Base-by-base conservation (phyloP, 345 rosid species). In the Garcia nutans region DNA sequence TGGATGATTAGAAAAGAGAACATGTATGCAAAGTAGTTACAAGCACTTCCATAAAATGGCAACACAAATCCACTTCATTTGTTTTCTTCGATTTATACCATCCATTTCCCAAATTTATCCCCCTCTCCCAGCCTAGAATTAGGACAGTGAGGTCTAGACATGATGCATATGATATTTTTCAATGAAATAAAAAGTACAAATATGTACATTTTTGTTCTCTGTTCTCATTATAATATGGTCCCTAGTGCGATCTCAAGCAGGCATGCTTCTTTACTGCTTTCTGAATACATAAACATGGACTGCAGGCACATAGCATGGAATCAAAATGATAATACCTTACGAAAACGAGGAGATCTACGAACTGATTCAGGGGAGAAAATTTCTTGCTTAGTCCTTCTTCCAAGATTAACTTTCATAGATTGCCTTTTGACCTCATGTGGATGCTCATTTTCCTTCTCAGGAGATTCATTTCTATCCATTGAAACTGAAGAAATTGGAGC, bases 401-500 rank as follows among this genome's bases (percentile, higher is more conserved):
- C 80, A 60, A 10, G 77, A 77, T 77, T 66, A 74, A 71, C 81
- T 74, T 83, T 86, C 69, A 79, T 85, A 13, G 72, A 55, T 65
- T 79, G 60, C 52, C 74, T 74, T 47, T 49, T 17, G 31, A 10
- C 70, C 37, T 80, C 68, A 47, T 44, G 12, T 72, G 76, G 74
- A 78, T 82, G 74, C 60, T 82, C 72, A 75, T 80, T 78, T 79
- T 72, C 84, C 81, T 72, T 84, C 44, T 72, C 77, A 65, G 93
- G 82, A 82, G 89, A 82, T 77, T 84, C 94, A 78, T 83, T 86
- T 79, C 72, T 79, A 26, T 88, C 89, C 62, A 86, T 85, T 65
- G 92, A 86, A 75, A 81, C 74, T 76, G 99, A 88, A 28, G 77
- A 37, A 72, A 56, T 82, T 57, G 97, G 97, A 74, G 92, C 97